Evolutionary conservation across 192 early-diverging fungal species (phyloP), one percentile per base, ranked within the genome.

Genomic region (Rhizophagus clarus): DNA sequence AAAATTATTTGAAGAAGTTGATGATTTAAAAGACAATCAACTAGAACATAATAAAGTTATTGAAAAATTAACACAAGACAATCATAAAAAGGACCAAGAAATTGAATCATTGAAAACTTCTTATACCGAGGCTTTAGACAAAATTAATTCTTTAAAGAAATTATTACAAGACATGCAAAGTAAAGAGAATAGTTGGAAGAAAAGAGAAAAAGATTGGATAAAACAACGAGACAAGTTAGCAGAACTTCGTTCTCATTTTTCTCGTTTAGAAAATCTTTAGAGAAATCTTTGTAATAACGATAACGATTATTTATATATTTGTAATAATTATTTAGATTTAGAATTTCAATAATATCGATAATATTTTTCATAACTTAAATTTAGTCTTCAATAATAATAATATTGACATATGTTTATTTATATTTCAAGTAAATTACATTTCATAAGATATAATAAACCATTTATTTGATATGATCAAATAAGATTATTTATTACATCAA

Each of bases 1-100:
- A 56, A 56, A 56, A 56, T 56, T 56, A 56, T 56, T 56, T 56
- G 51, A 56, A 56, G 51, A 56, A 56, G 51, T 56, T 56, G 51
- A 56, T 5, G 17, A 22, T 5, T 56, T 56, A 56, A 56, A 56
- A 56, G 51, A 31, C 29, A 68, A 34, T 68, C 26, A 40, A 77
- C 49, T 61, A 60, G 40, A 62, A 4, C 24, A 32, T 42, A 64
- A 77, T 64, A 45, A 77, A 64, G 37, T 5, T 42, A 40, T 63
- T 22, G 6, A 63, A n/a, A 20, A 77, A 66, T 64, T 64, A 45
- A 45, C 42, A 12, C 11, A 45, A 45, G 42, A 45, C 11, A 45
- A 45, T 45, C 11, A 45, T 45, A 45, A 45, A 45, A 45, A 45
- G 11, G 42, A 12, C 42, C 42, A 45, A 56, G 2, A 22, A 6